Evolutionary conservation across 192 early-diverging fungal species (phyloP).

Genomic region (Spinellus fusiger): DNA sequence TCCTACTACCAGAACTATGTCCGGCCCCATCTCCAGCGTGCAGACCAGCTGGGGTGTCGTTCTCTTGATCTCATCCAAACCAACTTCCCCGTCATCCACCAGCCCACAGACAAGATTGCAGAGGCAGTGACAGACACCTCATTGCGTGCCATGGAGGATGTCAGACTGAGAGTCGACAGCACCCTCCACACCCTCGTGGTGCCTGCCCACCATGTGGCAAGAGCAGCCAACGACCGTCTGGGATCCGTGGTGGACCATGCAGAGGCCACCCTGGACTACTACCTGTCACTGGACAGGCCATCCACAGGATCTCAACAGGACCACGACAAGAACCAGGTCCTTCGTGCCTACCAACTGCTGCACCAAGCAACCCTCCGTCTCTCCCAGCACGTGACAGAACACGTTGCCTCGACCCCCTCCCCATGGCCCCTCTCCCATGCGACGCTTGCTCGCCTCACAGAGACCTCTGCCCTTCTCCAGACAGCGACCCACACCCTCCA

Average conservation of each 20-base stretch:
- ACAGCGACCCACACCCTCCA: constrained; percentile 22
- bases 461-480: constrained; percentile 24
- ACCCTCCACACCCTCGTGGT: constrained; percentile 7
- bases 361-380: constrained; percentile 25
- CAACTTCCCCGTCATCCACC: constrained; percentile 56
- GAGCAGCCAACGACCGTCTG: constrained; percentile 25
- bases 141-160: constrained; percentile 44
- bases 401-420: constrained; percentile 15
- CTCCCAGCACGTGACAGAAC: constrained; percentile 18
- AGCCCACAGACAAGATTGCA: constrained; percentile 59
- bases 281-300: constrained; percentile 22
- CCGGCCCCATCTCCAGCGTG: constrained; percentile 52
- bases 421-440: constrained; percentile 25
- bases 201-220: constrained; percentile 47
- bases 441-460: constrained; percentile 15
- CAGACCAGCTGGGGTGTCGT: constrained; percentile 55
- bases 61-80: constrained; percentile 61
- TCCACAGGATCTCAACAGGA: constrained; percentile 4
- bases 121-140: constrained; percentile 44
- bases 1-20: constrained; percentile 35
- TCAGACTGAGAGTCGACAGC: constrained; percentile 21
- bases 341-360: constrained; percentile 30
- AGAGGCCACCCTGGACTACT: constrained; percentile 34
- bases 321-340: constrained; percentile 24
- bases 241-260: constrained; percentile 50